Evolutionary conservation across 129 eudicot species (phyloP).

Genomic region (Artemisia argyi): DNA sequence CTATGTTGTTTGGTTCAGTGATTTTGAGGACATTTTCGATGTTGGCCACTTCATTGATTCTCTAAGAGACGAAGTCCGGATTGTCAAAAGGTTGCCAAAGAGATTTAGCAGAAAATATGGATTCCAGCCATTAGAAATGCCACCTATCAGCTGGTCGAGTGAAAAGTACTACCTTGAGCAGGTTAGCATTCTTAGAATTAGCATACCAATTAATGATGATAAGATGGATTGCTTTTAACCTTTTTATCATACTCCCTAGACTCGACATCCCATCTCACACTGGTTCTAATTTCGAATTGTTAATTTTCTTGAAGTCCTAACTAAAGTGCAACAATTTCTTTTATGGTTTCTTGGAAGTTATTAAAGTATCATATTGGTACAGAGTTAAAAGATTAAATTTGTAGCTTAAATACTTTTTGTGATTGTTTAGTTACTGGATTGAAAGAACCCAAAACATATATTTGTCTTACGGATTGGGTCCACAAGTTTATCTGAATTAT

Average conservation of each 20-base stretch:
- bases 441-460: not conserved
- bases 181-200: slow-evolving; percentile 39
- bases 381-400: not conserved
- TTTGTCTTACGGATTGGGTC: not conserved
- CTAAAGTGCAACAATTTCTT: not conserved
- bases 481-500: not conserved
- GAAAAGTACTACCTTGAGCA: slow-evolving; percentile 88
- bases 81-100: slow-evolving; percentile 84
- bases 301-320: not conserved
- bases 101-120: slow-evolving; percentile 69
- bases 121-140: slow-evolving; percentile 70
- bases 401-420: not conserved
- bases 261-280: not conserved
- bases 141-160: slow-evolving; percentile 97
- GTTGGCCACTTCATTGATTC: slow-evolving; percentile 87
- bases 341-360: not conserved
- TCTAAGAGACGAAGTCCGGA: slow-evolving; percentile 86
- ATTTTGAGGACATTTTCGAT: slow-evolving; percentile 91
- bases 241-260: not conserved
- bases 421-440: not conserved
- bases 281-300: not conserved
- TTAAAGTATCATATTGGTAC: not conserved
- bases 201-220: not conserved
- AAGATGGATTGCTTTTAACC: not conserved
- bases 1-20: slow-evolving; percentile 58